Evolutionary conservation across 345 rosid genomes (phyloP), one percentile per base, ranked within the genome.

Genomic region (Triadica sebifera): DNA sequence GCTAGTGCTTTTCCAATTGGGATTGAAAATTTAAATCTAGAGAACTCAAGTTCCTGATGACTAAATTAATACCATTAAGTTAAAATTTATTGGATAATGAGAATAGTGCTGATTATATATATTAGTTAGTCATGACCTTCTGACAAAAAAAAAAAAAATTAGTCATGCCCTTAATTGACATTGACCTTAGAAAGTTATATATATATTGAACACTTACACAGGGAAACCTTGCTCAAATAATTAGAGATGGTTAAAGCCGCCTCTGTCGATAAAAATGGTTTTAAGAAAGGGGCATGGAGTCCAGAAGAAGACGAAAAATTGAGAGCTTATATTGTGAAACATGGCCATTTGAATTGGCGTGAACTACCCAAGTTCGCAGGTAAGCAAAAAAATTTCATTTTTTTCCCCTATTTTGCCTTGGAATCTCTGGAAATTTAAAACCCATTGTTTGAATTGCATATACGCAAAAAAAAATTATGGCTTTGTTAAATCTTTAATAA

Each of bases 271-370:
- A 57, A 78, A 55, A 78, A 82, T 78, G 87, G 87, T 24, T 10
- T 71, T 22, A 85, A 77, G 81, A 82, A 68, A 71, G 87, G 87
- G 11, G 79, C 79, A 3, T 85, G 87, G 87, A 80, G 82, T 60
- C 19, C n/a, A 34, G 84, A 85, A 59, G 87, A 85, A 69, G 87
- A 85, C 49, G 63, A 74, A 1, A 80, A 71, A 60, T 65, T 85
- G 45, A 78, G 72, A 78, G 50, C 70, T 29, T 85, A 75, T 71
- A 41, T 82, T 65, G 61, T 8, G 43, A 74, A 20, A 63, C 69
- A 71, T 74, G 84, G 84, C 73, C 75, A 75, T 53, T 74, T 79
- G 74, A 85, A 82, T 57, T 85, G 85, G 87, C 78, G 81, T 58
- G 65, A 78, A 68, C 66, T 85, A 52, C 82, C 87, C 43, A 70